Conservation (phyloP, 345 rosid species). For the Laguncularia racemosa region DNA sequence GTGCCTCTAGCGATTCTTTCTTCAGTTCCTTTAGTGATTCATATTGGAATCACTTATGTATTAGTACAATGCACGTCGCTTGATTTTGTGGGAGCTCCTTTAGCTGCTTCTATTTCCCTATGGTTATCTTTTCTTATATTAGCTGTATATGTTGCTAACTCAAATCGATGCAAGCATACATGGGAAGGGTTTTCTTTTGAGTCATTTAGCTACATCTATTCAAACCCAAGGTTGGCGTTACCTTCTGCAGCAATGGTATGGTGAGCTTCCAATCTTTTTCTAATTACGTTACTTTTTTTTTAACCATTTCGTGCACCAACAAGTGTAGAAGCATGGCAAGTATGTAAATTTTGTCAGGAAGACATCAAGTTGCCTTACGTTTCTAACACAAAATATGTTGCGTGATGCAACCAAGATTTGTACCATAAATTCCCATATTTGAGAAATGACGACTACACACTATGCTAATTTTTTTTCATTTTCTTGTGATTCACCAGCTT, state of each 20-base stretch:
- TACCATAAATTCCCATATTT: too few species aligned
- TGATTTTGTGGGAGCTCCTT: constrained; percentile 61
- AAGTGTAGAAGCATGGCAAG: too few species aligned
- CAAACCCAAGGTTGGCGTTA: constrained; percentile 42
- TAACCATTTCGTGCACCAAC: too few species aligned
- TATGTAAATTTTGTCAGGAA: too few species aligned
- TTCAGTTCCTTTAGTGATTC: constrained; percentile 31
- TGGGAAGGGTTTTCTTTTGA: constrained; percentile 54
- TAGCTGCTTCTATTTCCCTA: constrained; percentile 60
- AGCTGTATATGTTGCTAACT: constrained; percentile 30
- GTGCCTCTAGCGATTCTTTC: constrained; percentile 40
- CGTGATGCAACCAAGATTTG: too few species aligned
- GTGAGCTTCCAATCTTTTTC: constrained; percentile 20
- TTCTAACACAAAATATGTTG: too few species aligned
- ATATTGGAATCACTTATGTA: constrained; percentile 35
- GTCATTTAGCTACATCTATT: constrained; percentile 21
- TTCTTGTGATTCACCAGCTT: constrained; percentile 24
- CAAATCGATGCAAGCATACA: constrained; percentile 37
- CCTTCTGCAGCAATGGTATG: constrained; percentile 79
- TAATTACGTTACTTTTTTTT: not conserved
- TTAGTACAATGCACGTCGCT: constrained; percentile 33
- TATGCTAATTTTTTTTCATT: not conserved
- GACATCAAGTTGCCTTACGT: too few species aligned
- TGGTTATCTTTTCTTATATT: constrained; percentile 48
- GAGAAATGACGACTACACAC: too few species aligned